A percentile compares a stretch with the other conserved stretches of the same genome.
These are phyloP conservation scores for Pilobolus umbonatus DNA, from an alignment of 192 early-diverging fungal genomes.

Conservation along the genomic window DNA sequence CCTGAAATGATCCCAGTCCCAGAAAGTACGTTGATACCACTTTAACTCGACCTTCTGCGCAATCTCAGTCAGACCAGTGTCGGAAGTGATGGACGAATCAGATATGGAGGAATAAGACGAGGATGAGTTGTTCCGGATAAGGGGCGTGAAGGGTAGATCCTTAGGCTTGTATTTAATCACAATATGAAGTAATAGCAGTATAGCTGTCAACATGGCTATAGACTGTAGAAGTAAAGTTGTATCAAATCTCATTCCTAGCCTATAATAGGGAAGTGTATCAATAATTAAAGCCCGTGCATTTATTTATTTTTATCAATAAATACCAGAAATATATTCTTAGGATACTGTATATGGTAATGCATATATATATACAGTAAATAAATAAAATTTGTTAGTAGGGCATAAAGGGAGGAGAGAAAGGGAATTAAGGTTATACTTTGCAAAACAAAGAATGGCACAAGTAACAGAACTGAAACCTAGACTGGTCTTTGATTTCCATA, in stretches of 20 bases:
- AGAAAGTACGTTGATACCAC: constrained; percentile 24
- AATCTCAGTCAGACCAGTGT: not conserved
- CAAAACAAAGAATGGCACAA: constrained; percentile 46
- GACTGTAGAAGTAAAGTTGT: constrained; percentile 46
- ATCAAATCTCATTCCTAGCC: constrained; percentile 47
- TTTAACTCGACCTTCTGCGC: not conserved
- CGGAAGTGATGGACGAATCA: not conserved
- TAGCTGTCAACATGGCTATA: constrained; percentile 50
- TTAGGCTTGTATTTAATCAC: constrained; percentile 40
- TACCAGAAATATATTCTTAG: constrained; percentile 43
- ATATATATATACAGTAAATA: not conserved
- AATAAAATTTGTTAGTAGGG: too few relatives aligned
- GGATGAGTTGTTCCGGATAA: not conserved
- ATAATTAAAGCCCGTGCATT: not conserved
- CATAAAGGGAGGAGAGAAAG: not conserved
- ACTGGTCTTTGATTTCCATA: constrained; percentile 42
- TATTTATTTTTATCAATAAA: too few relatives aligned
- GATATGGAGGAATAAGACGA: not conserved
- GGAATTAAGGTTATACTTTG: constrained; percentile 33
- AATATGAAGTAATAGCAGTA: constrained; percentile 44
- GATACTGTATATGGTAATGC: constrained; percentile 23
- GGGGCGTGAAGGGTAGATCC: not conserved
- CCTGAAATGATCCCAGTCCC: constrained; percentile 36
- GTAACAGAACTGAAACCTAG: constrained; percentile 52
- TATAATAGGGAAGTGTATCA: not conserved